Percentiles rank a stretch among this genome's conserved stretches.
Conservation (phyloP, 176 grass and related monocot genomes). For the Rhynchospora tenuis region DNA sequence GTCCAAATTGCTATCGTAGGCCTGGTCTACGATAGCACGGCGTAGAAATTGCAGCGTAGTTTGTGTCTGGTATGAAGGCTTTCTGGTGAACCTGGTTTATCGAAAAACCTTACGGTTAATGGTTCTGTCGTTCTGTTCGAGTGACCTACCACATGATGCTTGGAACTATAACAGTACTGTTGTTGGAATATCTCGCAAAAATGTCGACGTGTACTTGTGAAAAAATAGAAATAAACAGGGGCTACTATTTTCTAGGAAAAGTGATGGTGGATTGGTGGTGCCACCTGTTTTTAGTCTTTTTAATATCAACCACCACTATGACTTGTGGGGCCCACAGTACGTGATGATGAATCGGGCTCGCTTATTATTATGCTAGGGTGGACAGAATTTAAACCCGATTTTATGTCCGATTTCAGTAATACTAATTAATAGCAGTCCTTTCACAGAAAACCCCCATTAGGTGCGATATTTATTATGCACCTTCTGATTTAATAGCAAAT, state of each 20-base stretch:
- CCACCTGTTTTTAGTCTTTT: no score
- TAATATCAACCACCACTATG: no score
- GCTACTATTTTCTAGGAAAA: background rate
- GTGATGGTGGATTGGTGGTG: no score
- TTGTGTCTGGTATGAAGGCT: background rate
- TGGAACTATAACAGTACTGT: background rate
- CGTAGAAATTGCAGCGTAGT: background rate
- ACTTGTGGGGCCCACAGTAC: no score
- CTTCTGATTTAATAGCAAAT: no score
- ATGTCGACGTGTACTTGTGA: background rate
- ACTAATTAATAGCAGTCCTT: no score
- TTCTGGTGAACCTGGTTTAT: background rate
- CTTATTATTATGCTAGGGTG: no score
- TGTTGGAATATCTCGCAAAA: background rate
- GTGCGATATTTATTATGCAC: no score
- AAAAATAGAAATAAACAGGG: background rate
- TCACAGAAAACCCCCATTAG: no score
- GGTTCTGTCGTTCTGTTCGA: constrained; percentile 6
- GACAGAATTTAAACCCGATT: no score
- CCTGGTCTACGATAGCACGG: background rate
- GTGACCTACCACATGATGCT: background rate
- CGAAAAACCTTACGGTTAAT: background rate
- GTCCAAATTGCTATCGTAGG: background rate
- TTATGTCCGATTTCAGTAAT: no score
- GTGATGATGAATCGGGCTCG: no score